Evolutionary conservation across 805 yeast species (phyloP), one percentile per base, ranked within the genome.

Genomic region (Pichia kluyveri): DNA sequence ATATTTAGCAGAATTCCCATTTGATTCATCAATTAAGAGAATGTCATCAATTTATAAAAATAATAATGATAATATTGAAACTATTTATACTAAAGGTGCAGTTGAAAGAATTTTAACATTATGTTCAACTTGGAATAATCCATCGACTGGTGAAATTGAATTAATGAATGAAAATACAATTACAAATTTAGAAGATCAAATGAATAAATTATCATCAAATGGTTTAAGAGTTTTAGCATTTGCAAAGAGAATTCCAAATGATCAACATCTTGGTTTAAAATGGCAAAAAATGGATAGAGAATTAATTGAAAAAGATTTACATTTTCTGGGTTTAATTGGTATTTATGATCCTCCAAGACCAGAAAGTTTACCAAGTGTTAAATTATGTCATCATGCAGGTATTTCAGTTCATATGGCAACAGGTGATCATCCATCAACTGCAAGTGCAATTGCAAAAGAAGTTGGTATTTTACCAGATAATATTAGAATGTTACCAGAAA

Each of bases 351-450:
- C 91, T 18, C 91, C 91, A 48, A 72, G 91, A 57, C 67, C 69
- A 12, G 90, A 84, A 66, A 77, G 87, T 15, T 76, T 79, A 11
- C 76, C 69, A 12, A 76, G 86, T 7, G 90, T 84, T 23, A 75
- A 74, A 56, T 62, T 68, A 51, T 83, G 90, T 63, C 88, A 82
- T 59, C 69, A 63, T 43, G 91, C 91, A 15, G 91, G 91, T 51
- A 80, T 84, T 55, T 78, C 80, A 54, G 90, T 84, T 42, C 87
- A 80, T 56, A 84, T 84, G 91, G 73, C 85, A 39, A 84, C 91
- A 18, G 91, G 91, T 53, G 91, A 84, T 60, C 88, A 82, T 57
- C 85, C 83, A 10, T 82, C 82, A 37, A 84, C 91, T 40, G 91
- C 91, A 17, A 69, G 71, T 49, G 87, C 90, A 5, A 84, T 84